Base-by-base conservation (phyloP, 495 filamentous ascomycete genomes). In the Lepraria neglecta region DNA sequence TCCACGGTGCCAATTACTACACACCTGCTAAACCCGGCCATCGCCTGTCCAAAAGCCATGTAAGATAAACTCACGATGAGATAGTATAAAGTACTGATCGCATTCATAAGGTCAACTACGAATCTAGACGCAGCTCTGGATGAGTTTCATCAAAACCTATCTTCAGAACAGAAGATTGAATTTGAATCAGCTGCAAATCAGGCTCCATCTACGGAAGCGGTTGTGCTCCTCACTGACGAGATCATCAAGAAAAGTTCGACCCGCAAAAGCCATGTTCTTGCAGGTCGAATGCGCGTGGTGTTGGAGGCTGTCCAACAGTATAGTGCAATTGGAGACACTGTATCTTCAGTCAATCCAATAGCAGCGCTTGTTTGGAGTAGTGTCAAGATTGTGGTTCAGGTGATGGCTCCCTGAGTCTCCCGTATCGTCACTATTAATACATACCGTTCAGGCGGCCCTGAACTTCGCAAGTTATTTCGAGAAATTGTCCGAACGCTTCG, bases 91-190 rank as follows among this genome's bases (percentile, higher is more conserved):
- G 40, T 3, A 43, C 40, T 43, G 40, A 43, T 17, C 9, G 15
- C 15, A 43, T 43, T 3, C 3, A 43, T 43, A 43, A 43, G 40
- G 40, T 43, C 40, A 43, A 43, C 40, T 43, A 43, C 40, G 3
- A 43, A 43, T 43, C 40, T 43, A 43, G 40, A 43, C 10, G 40
- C 40, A 43, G 40, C 40, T 43, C 40, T 43, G 40, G 9, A 43
- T 43, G 40, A 43, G 40, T 43, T 43, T 43, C 40, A 43, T 43
- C 40, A 43, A 43, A 43, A 43, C 3, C 40, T 43, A 43, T 43
- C 40, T 43, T 43, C 40, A 43, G 40, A 43, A 43, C 40, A 43
- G 40, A 43, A 43, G 40, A 43, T 43, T 43, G 40, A 43, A 43
- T 43, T 43, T 43, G 3, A 43, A 43, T 43, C 40, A 43, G 40